Evolutionary conservation across 345 rosid genomes (phyloP).

Genomic region (Psidium guajava): DNA sequence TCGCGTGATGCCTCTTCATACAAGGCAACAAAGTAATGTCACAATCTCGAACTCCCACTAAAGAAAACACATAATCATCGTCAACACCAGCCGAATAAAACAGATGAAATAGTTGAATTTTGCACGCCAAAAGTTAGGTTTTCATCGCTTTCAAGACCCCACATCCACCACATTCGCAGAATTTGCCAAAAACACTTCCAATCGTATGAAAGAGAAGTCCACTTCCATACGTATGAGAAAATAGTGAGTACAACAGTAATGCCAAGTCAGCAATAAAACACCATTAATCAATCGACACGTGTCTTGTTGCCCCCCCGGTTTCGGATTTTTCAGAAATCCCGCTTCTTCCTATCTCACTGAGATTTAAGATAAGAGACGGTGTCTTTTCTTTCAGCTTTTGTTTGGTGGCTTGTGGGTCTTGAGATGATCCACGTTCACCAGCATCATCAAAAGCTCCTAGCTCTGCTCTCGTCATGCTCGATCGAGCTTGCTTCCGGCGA

Average conservation of each 20-base stretch:
- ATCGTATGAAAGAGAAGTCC: background rate
- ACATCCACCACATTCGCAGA: background rate
- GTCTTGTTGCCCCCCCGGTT: too few relatives aligned
- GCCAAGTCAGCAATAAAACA: too few relatives aligned
- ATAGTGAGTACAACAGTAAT: too few relatives aligned
- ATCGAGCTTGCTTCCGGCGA: constrained; percentile 38
- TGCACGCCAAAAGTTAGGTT: background rate
- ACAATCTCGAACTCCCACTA: background rate
- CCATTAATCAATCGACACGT: too few relatives aligned
- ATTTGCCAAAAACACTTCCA: background rate
- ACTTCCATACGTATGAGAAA: background rate
- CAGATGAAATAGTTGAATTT: background rate
- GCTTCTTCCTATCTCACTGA: background rate
- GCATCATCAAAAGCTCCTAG: background rate
- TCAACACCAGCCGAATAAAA: background rate
- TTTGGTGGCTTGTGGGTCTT: background rate
- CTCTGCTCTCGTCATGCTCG: background rate
- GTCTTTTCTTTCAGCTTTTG: background rate
- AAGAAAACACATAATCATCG: background rate
- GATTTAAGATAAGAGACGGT: background rate
- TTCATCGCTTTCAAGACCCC: background rate
- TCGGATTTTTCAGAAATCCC: too few relatives aligned
- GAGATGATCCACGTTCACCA: background rate
- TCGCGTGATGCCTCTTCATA: background rate
- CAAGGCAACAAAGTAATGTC: background rate